These are phyloP conservation scores for Aquilaria sinensis DNA, from an alignment of 345 rosid species.

Conservation along the genomic window DNA sequence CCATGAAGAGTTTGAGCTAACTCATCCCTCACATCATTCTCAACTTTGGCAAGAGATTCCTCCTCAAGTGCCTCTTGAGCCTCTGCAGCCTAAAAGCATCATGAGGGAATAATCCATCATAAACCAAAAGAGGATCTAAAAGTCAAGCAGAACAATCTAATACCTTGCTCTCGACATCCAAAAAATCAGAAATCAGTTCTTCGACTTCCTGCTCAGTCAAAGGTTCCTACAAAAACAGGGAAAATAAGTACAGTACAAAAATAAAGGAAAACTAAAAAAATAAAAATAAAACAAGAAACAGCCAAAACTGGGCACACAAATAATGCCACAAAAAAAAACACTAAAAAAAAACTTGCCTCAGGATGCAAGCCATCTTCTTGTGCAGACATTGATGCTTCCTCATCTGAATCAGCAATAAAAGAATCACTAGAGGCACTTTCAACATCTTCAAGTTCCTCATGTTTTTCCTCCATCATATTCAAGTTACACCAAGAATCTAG, in stretches of 20 bases:
- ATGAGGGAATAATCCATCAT: constrained; percentile 26
- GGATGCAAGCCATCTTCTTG: constrained; percentile 46
- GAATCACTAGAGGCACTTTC: constrained; percentile 49
- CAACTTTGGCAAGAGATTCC: constrained; percentile 78
- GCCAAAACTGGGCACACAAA: too few relatives aligned
- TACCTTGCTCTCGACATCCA: constrained; percentile 98
- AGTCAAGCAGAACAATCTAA: constrained; percentile 13
- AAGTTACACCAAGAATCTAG: constrained; percentile 5
- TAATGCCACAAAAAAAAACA: not conserved
- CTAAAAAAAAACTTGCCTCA: constrained; percentile 42
- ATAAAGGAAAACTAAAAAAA: not conserved
- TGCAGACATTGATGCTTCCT: constrained; percentile 40
- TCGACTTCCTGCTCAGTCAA: constrained; percentile 86
- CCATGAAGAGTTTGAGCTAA: constrained; percentile 59
- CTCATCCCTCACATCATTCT: constrained; percentile 90
- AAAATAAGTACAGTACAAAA: constrained; percentile 4
- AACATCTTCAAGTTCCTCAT: constrained; percentile 32
- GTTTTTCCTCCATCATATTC: constrained; percentile 38
- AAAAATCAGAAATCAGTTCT: constrained; percentile 68
- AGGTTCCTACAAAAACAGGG: constrained; percentile 49
- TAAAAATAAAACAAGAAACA: not conserved
- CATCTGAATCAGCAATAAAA: constrained; percentile 47
- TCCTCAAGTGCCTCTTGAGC: constrained; percentile 97
- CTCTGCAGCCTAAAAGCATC: constrained; percentile 82
- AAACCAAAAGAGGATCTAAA: constrained; percentile 4